Evolutionary conservation across 1,284 basidiomycete species (phyloP), one percentile per base, ranked within the genome.

Genomic region (Meira miltonrushii): DNA sequence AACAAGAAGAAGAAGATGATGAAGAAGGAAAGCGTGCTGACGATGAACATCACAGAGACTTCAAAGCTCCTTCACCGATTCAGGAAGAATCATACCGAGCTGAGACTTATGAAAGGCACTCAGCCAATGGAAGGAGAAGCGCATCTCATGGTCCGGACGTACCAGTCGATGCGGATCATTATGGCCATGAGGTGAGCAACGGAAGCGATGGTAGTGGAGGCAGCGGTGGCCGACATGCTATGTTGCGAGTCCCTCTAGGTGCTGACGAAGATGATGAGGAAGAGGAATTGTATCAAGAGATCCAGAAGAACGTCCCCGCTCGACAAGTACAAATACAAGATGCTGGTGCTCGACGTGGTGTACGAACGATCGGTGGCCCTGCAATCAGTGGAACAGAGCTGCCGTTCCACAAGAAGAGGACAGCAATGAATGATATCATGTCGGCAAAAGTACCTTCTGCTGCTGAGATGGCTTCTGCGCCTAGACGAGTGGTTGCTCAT

Each of bases 1-100:
- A 68, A 17, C 69, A 74, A n/a, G 70, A 72, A 51, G 72, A 72
- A 40, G 68, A 65, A n/a, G 62, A 64, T n/a, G 64, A 65, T 12
- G 54, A 62, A 1, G 52, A 58, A 44, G 11, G 19, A 0, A 39
- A 65, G n/a, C 62, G 65, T 1, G 66, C 62, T 12, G 59, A 63
- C 28, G 55, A 39, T 2, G 57, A 23, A 8, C 23, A 51, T 23
- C 8, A 33, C 28, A 33, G 28, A 33, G 28, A 33, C 28, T 33
- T 33, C 28, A 33, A 33, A 3, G 28, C 28, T 33, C 28, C 28
- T 33, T 33, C 28, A 4, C 28, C 28, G 28, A 33, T 33, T 33
- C 28, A 33, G 28, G 28, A 33, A 33, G 28, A 33, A 8, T 33
- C 28, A 8, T 33, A 33, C 28, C 28, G 28, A 33, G 28, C 28